Percentiles rank a stretch among this genome's conserved stretches.
Evolutionary conservation across 108 stramenopile genomes (phyloP).

Genomic region (Pseudonitzschia pungens): DNA sequence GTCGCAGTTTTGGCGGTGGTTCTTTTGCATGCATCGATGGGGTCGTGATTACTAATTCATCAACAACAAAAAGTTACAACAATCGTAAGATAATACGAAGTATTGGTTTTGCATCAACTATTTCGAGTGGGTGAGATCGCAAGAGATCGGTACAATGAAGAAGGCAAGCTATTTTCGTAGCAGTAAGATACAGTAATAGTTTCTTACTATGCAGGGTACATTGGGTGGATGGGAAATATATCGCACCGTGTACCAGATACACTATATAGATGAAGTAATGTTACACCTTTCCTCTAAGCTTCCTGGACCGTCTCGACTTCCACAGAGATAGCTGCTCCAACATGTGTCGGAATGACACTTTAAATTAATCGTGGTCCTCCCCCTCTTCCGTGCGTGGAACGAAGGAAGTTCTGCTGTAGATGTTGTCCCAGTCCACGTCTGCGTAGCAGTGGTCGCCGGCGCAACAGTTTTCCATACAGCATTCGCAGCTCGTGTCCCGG

Average conservation of each 20-base stretch:
- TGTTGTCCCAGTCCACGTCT: slow-evolving; percentile 19
- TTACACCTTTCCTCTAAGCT: too few species aligned
- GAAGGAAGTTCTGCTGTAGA: not conserved
- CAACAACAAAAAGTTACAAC: not conserved
- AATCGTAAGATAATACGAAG: not conserved
- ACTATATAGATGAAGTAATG: too few species aligned
- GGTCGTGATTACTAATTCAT: not conserved
- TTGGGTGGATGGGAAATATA: too few species aligned
- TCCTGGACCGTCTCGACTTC: too few species aligned
- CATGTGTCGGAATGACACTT: not conserved
- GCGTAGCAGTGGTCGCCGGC: slow-evolving; percentile 29
- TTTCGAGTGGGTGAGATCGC: too few species aligned
- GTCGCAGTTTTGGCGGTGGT: not conserved
- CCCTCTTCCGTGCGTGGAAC: not conserved
- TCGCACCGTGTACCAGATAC: too few species aligned
- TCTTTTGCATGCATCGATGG: not conserved
- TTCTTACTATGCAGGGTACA: too few species aligned
- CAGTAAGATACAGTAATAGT: too few species aligned
- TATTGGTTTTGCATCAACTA: too few species aligned
- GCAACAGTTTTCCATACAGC: slow-evolving; percentile 43
- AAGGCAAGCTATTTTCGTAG: too few species aligned
- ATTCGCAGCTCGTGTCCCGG: slow-evolving; percentile 3
- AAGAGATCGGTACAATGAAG: too few species aligned
- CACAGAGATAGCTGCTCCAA: too few species aligned
- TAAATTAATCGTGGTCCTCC: not conserved